Conservation (phyloP, 345 rosid species). For the Streptanthus diversifolius region DNA sequence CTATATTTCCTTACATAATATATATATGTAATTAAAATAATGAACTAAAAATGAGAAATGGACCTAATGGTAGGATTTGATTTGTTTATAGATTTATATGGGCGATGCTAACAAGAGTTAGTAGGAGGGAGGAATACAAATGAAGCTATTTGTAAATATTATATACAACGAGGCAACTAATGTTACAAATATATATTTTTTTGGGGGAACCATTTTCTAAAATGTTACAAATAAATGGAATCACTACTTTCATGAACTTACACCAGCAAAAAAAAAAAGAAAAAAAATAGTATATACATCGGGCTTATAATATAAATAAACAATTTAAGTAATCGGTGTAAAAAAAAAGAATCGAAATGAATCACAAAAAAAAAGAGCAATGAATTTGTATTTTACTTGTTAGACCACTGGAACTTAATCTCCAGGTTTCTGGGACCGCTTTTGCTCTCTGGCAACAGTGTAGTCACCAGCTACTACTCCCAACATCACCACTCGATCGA, state of each 20-base stretch:
- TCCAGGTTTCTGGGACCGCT: conserved; percentile 86
- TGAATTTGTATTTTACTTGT: conserved; percentile 39
- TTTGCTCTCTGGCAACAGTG: conserved; percentile 87
- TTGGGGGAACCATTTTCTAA: too few relatives aligned
- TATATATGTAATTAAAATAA: neutral
- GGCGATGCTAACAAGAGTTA: too few relatives aligned
- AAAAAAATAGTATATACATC: too few relatives aligned
- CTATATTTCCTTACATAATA: neutral
- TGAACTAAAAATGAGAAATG: neutral
- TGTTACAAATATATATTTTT: conserved; percentile 33
- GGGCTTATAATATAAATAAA: too few relatives aligned
- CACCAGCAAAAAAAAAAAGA: too few relatives aligned
- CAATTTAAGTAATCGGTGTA: too few relatives aligned
- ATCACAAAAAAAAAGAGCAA: conserved; percentile 7
- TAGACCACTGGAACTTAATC: conserved; percentile 97
- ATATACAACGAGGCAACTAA: neutral
- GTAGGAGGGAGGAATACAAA: neutral
- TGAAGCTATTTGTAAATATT: neutral
- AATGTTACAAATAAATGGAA: conserved; percentile 26
- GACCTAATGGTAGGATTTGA: neutral
- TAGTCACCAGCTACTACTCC: conserved; percentile 94
- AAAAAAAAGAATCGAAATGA: neutral
- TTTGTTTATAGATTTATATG: neutral
- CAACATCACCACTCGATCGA: conserved; percentile 91
- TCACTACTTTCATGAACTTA: too few relatives aligned